Conservation (phyloP, 2,329 filamentous ascomycete genomes). For the Kalaharituber pfeilii region DNA sequence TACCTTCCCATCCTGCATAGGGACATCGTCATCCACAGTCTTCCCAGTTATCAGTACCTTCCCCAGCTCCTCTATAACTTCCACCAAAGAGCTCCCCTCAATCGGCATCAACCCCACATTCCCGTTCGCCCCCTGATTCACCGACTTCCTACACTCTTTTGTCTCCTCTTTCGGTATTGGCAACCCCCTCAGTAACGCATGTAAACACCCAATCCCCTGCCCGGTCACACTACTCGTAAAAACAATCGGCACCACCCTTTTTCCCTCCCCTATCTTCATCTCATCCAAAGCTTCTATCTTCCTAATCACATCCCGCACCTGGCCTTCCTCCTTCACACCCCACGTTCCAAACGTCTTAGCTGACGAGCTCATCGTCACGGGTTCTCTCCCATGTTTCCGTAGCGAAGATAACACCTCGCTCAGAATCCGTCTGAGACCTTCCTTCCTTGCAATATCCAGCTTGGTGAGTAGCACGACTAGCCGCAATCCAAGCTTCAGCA, state of each 20-base stretch:
- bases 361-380: conserved; percentile 36
- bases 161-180: conserved; percentile 40
- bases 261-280: conserved; percentile 31
- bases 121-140: no score
- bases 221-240: conserved; percentile 78
- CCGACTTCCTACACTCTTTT: not conserved
- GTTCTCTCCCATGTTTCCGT: conserved; percentile 56
- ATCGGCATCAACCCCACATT: conserved; percentile 20
- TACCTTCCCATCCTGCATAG: no score
- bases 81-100: conserved; percentile 25
- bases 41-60: not conserved
- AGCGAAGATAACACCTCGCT: conserved; percentile 57
- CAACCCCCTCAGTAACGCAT: conserved; percentile 61
- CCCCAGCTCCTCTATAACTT: not conserved
- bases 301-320: conserved; percentile 40
- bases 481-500: conserved; percentile 60
- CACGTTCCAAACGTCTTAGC: not conserved
- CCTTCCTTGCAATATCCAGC: conserved; percentile 56
- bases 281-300: conserved; percentile 35
- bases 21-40: not conserved
- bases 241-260: conserved; percentile 57
- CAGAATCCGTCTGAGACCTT: conserved; percentile 51
- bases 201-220: conserved; percentile 60
- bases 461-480: conserved; percentile 78
- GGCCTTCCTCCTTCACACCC: conserved; percentile 34